These are phyloP conservation scores for Clavariopsis aquatica DNA, from an alignment of 495 filamentous ascomycete genomes.

Conservation along the genomic window DNA sequence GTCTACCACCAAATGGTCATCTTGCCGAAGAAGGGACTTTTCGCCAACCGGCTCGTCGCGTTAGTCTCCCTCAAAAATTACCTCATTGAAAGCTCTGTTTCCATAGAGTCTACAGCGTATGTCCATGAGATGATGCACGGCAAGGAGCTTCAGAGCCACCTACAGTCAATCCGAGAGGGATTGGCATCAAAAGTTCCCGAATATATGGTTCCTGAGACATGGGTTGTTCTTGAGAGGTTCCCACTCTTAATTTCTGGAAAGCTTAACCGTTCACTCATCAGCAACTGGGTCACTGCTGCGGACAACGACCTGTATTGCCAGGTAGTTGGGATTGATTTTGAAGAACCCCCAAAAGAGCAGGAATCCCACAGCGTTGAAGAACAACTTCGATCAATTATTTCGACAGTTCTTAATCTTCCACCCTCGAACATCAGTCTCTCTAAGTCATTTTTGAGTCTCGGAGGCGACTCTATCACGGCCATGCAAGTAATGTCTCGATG, in stretches of 20 bases:
- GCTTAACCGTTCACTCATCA: constrained; percentile 22
- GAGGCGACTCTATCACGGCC: constrained; percentile 32
- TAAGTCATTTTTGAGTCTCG: constrained; percentile 31
- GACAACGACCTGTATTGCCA: constrained; percentile 27
- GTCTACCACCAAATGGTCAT: constrained; percentile 21
- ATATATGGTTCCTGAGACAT: constrained; percentile 33
- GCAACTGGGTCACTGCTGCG: constrained; percentile 26
- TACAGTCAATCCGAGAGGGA: constrained; percentile 24
- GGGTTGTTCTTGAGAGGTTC: constrained; percentile 25
- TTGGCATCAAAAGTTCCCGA: constrained; percentile 23
- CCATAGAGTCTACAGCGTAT: constrained; percentile 12
- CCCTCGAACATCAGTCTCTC: constrained; percentile 3
- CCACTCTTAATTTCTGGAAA: constrained; percentile 30
- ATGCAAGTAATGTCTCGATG: constrained; percentile 36
- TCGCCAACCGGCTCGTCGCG: constrained; percentile 22
- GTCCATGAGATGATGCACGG: constrained; percentile 15
- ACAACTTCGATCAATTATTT: constrained; percentile 21
- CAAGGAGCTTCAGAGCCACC: constrained; percentile 17
- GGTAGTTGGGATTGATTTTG: constrained; percentile 10
- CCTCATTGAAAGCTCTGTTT: constrained; percentile 13
- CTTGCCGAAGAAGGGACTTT: constrained; percentile 25
- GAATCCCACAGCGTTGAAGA: constrained; percentile 15
- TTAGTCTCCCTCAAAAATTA: constrained; percentile 26
- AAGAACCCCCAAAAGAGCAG: constrained; percentile 13
- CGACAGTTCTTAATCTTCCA: constrained; percentile 24